A percentile compares a stretch with the other conserved stretches of the same genome.
Evolutionary conservation across 257 asterid species (phyloP).

Genomic region (Rauvolfia tetraphylla): DNA sequence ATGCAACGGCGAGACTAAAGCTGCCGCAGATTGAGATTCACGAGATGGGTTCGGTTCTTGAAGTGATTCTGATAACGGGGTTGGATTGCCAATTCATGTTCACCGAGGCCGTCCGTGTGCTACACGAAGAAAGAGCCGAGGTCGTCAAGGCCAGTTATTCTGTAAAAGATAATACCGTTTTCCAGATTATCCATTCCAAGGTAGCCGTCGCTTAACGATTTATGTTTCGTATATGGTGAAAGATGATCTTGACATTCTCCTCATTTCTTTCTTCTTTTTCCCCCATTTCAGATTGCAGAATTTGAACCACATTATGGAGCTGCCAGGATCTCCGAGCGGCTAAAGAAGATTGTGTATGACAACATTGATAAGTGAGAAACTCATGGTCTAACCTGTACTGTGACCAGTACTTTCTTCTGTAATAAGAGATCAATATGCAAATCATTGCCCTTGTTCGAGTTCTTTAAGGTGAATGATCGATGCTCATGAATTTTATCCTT

Average conservation of each 20-base stretch:
- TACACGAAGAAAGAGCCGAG: constrained; percentile 64
- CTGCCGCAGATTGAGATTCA: constrained; percentile 52
- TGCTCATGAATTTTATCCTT: too few relatives aligned
- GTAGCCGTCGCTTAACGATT: constrained; percentile 16
- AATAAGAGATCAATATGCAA: neutral
- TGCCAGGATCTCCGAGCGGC: constrained; percentile 6
- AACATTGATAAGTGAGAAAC: neutral
- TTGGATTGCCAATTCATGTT: constrained; percentile 46
- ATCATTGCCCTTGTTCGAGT: neutral
- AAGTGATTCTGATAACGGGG: constrained; percentile 48
- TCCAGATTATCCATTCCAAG: constrained; percentile 67
- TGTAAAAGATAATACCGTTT: constrained; percentile 25
- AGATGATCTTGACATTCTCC: neutral
- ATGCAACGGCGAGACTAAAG: constrained; percentile 6
- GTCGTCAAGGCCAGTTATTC: constrained; percentile 46
- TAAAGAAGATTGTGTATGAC: neutral
- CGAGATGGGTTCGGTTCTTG: constrained; percentile 37
- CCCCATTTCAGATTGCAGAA: neutral
- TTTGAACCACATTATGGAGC: constrained; percentile 3
- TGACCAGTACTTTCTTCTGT: neutral
- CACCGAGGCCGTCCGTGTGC: constrained; percentile 36
- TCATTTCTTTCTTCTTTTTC: neutral
- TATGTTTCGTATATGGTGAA: neutral
- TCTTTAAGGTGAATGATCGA: too few relatives aligned
- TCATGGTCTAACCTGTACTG: neutral